A percentile compares a stretch with the other conserved stretches of the same genome.
Evolutionary conservation across 1,139 yeast species (phyloP).

Genomic region (Candida sanyaensis): DNA sequence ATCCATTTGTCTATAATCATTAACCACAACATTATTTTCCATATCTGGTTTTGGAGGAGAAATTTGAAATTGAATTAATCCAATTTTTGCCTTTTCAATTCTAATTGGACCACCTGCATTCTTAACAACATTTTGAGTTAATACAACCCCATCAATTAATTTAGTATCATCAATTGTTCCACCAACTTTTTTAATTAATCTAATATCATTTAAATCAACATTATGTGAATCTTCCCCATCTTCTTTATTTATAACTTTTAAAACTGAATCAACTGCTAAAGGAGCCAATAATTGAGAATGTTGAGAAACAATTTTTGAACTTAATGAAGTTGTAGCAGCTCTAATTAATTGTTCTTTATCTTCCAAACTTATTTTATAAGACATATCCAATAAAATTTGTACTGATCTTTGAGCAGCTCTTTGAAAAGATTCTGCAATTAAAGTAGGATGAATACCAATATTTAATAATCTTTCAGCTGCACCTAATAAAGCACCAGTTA

Average conservation of each 20-base stretch:
- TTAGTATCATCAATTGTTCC: slow-evolving; percentile 98
- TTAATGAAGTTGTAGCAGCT: slow-evolving; percentile 93
- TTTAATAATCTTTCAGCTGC: slow-evolving; percentile 90
- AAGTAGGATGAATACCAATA: slow-evolving; percentile 94
- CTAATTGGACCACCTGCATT: slow-evolving; percentile 96
- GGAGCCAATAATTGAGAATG: slow-evolving; percentile 85
- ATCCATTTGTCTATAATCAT: slow-evolving; percentile 98
- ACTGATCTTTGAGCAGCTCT: slow-evolving; percentile 90
- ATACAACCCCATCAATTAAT: slow-evolving; percentile 88
- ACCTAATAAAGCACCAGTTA: slow-evolving; percentile 90
- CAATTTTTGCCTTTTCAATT: slow-evolving; percentile 91
- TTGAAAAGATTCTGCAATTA: slow-evolving; percentile 93
- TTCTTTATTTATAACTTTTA: slow-evolving; percentile 65
- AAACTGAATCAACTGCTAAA: slow-evolving; percentile 90
- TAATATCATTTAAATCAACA: slow-evolving; percentile 86
- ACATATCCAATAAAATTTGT: slow-evolving; percentile 81
- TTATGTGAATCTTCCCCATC: slow-evolving; percentile 29
- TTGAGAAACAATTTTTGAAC: slow-evolving; percentile 94
- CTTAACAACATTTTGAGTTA: slow-evolving; percentile 87
- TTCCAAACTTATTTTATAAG: slow-evolving; percentile 68
- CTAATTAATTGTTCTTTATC: slow-evolving; percentile 83
- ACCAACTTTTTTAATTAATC: slow-evolving; percentile 90
- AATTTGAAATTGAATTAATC: slow-evolving; percentile 90
- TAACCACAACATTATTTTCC: slow-evolving; percentile 96
- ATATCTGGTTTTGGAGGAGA: slow-evolving; percentile 99